Conservation (phyloP, 352 stramenopile species). For the Globisporangium takayamanum region DNA sequence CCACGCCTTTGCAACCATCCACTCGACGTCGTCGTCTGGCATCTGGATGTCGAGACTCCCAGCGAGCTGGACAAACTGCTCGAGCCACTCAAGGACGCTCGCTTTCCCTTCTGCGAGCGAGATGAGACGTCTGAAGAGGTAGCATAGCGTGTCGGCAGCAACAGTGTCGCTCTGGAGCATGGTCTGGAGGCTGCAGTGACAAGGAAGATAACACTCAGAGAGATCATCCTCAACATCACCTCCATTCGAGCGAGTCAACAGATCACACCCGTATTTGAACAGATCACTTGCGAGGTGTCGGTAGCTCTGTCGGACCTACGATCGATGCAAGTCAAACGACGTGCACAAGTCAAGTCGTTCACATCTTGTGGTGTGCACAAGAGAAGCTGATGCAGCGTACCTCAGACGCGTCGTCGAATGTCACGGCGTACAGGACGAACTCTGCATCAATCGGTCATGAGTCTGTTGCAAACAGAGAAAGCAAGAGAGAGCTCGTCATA, state of each 20-base stretch:
- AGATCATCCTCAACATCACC: background rate
- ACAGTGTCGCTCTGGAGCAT: conserved; percentile 37
- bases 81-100: conserved; percentile 44
- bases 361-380: background rate
- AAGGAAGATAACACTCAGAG: background rate
- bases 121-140: conserved; percentile 59
- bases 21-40: conserved; percentile 49
- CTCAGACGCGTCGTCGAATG: conserved; percentile 41
- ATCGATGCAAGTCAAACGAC: background rate
- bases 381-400: conserved; percentile 12
- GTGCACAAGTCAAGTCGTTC: background rate
- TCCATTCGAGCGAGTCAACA: background rate
- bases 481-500: conserved; percentile 7
- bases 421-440: conserved; percentile 48
- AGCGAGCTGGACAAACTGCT: conserved; percentile 54
- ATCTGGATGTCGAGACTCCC: conserved; percentile 40
- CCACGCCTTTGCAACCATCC: conserved; percentile 70
- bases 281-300: conserved; percentile 40
- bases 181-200: conserved; percentile 40
- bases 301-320: conserved; percentile 50
- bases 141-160: conserved; percentile 33
- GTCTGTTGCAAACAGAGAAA: background rate
- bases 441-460: conserved; percentile 21
- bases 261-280: conserved; percentile 50
- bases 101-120: conserved; percentile 38